These are phyloP conservation scores for Blastocrithidia nonstop DNA, from an alignment of 208 protist genomes.

Conservation along the genomic window DNA sequence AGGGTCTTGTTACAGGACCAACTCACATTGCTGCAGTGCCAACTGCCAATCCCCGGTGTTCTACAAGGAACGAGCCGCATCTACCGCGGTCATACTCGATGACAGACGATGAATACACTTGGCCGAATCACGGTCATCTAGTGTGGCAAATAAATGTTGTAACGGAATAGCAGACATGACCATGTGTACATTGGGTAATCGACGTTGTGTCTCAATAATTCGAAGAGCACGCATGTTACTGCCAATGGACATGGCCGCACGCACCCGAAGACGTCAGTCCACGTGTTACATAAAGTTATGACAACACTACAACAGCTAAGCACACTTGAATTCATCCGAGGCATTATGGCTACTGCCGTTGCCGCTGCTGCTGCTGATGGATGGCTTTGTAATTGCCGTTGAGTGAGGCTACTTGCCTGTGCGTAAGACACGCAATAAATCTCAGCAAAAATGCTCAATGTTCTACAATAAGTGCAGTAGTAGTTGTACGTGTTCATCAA, in stretches of 20 bases:
- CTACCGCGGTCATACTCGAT: conserved; percentile 10
- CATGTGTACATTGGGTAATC: conserved; percentile 17
- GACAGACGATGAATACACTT: conserved; percentile 37
- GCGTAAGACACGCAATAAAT: conserved; percentile 14
- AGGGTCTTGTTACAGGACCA: conserved; percentile 61
- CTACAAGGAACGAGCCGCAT: conserved; percentile 68
- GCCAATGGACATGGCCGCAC: conserved; percentile 43
- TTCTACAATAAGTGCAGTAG: conserved; percentile 51
- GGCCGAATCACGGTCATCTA: conserved; percentile 67
- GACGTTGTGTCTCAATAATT: conserved; percentile 41
- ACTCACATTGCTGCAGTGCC: conserved; percentile 52
- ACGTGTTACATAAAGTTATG: conserved; percentile 20
- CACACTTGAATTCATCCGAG: conserved; percentile 6
- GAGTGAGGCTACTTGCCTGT: background rate
- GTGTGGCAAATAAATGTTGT: conserved; percentile 63
- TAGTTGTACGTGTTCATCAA: conserved; percentile 62
- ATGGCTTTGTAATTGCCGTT: conserved; percentile 1
- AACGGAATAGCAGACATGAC: conserved; percentile 22
- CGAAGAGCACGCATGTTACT: conserved; percentile 68
- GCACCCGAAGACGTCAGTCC: conserved; percentile 17
- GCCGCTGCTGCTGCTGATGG: background rate
- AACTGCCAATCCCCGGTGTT: conserved; percentile 75
- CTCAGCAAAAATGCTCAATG: conserved; percentile 42
- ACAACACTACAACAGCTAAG: conserved; percentile 17
- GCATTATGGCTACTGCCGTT: conserved; percentile 4